Conservation (phyloP, 768 basidiomycete genomes). For the Pleurotus eryngii region DNA sequence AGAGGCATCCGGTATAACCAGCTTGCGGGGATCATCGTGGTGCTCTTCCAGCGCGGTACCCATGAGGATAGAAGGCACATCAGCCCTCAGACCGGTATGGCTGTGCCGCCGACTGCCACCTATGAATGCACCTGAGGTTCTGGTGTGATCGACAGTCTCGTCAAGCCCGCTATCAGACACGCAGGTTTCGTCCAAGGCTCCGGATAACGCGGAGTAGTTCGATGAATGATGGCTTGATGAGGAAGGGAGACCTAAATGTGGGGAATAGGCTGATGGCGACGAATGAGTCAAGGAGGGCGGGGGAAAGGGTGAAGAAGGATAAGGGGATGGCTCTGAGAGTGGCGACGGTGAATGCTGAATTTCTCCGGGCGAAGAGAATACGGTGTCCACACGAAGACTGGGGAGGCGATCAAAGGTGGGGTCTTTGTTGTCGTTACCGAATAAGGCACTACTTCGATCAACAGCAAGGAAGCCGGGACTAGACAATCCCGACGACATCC, state of each 20-base stretch:
- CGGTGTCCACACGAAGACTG: slow-evolving; percentile 5
- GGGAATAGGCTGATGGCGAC: slow-evolving; percentile 4
- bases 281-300: slow-evolving; percentile 4
- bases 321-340: slow-evolving; percentile 2
- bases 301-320: neutral
- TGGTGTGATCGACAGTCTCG: neutral
- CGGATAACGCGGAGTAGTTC: slow-evolving; percentile 1
- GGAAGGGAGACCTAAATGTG: neutral
- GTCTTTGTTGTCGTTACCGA: slow-evolving; percentile 3
- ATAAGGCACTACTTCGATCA: slow-evolving; percentile 1
- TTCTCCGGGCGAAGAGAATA: slow-evolving; percentile 1
- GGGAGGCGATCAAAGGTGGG: slow-evolving; percentile 2
- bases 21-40: neutral
- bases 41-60: neutral
- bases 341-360: slow-evolving; percentile 5
- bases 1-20: neutral
- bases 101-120: neutral
- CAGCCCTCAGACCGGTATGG: slow-evolving; percentile 1
- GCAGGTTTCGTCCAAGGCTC: neutral
- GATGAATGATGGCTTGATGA: neutral
- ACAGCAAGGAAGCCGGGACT: slow-evolving; percentile 4
- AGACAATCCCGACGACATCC: slow-evolving; percentile 1
- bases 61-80: neutral
- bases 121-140: neutral
- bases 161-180: slow-evolving; percentile 4